Conservation (phyloP, 345 rosid genomes). For the Linum trigynum region DNA sequence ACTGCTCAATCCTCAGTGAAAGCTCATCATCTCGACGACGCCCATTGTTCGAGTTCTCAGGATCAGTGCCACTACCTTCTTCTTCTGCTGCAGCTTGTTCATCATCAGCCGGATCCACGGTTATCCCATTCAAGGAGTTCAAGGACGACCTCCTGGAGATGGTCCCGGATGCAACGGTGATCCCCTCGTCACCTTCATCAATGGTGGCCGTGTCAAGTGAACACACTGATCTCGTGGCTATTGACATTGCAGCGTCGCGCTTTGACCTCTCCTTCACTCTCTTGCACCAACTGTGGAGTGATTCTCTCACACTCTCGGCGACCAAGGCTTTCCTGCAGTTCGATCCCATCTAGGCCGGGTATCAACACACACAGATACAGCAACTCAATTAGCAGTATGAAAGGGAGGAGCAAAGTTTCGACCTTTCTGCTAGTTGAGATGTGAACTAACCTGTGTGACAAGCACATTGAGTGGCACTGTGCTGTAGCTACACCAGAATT, state of each 20-base stretch:
- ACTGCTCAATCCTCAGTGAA: slow-evolving; percentile 49
- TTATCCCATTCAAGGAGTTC: slow-evolving; percentile 52
- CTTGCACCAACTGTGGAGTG: slow-evolving; percentile 94
- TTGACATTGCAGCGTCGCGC: slow-evolving; percentile 37
- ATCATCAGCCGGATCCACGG: slow-evolving; percentile 42
- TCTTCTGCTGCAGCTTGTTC: slow-evolving; percentile 17
- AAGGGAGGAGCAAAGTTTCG: background rate
- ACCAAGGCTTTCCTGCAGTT: slow-evolving; percentile 70
- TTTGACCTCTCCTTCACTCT: slow-evolving; percentile 66
- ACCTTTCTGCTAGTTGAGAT: background rate
- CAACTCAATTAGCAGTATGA: background rate
- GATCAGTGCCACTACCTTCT: slow-evolving; percentile 5
- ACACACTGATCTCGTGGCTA: slow-evolving; percentile 62
- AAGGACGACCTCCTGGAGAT: slow-evolving; percentile 62
- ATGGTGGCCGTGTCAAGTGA: slow-evolving; percentile 58
- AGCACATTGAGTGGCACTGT: slow-evolving; percentile 83
- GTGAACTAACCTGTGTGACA: slow-evolving; percentile 61
- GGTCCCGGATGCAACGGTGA: slow-evolving; percentile 65
- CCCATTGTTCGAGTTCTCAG: slow-evolving; percentile 22
- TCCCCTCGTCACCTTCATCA: slow-evolving; percentile 61
- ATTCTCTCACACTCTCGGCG: slow-evolving; percentile 76
- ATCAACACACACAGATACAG: background rate
- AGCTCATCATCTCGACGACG: slow-evolving; percentile 23
- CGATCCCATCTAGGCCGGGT: slow-evolving; percentile 58
- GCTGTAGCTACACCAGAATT: slow-evolving; percentile 93